Base-by-base conservation (phyloP, 176 grass and related monocot genomes). In the Luzula sylvatica region DNA sequence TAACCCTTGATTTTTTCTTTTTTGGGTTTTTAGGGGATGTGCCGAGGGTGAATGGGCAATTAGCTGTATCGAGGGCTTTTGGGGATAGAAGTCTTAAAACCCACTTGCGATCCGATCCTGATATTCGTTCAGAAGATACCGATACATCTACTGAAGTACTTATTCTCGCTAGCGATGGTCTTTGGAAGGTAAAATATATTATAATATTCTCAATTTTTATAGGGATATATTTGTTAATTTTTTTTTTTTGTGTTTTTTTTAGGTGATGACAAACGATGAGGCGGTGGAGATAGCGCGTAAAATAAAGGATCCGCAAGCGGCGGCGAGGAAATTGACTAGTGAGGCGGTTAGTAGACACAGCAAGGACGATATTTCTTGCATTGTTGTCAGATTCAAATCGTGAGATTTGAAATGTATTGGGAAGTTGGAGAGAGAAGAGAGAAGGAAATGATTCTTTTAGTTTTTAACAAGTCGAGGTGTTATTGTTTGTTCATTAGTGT, bases 311-410 rank as follows among this genome's bases (percentile, higher is more conserved):
- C 70, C 70, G 32, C 45, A 55, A 41, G 70, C 20, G 5, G 70
- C 70, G 12, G 70, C 70, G 8, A 55, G 15, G 48, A 46, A 73
- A 29, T 52, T 73, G 32, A 73, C 70, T 0, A 64, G 9, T 38
- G 58, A 73, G 53, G 70, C 70, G 42, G 15, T 73, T 26, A 73
- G 55, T 30, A 52, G 70, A 53, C 51, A 73, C 28, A 73, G 70
- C 57, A 73, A 73, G 58, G 70, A 73, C 23, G 70, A 73, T 48
- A 73, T 73, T 42, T 73, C 70, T 11, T 73, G 70, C 32, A 73
- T 73, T 45, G 70, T 73, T 42, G 58, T 73, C 25, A 44, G 58
- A 55, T 65, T 73, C 44, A 65, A 38, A 47, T 27, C 24, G n/a
- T 73, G 35, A 56, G 16, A 47, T 9, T 47, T 64, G 30, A 35